Conservation (phyloP, 768 basidiomycete species). For the Collybia mongolica region DNA sequence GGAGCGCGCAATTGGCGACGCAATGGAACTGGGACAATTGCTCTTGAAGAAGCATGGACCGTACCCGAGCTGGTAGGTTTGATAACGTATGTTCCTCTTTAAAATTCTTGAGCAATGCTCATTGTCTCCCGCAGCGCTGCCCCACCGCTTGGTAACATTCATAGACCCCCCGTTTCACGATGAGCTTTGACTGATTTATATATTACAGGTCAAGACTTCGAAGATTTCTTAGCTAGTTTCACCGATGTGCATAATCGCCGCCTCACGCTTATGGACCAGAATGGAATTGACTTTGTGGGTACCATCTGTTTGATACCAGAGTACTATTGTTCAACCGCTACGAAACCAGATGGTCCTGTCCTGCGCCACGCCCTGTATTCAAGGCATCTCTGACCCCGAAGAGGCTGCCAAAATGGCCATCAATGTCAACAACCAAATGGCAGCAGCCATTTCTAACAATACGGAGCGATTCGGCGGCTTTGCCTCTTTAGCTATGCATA, state of each 20-base stretch:
- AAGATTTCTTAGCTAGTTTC: slow-evolving; percentile 29
- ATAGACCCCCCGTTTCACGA: neutral
- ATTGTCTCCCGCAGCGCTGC: slow-evolving; percentile 3
- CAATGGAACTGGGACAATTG: slow-evolving; percentile 34
- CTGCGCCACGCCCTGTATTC: slow-evolving; percentile 35
- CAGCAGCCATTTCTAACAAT: slow-evolving; percentile 34
- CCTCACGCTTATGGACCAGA: slow-evolving; percentile 32
- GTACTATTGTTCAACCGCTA: neutral
- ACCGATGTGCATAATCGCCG: slow-evolving; percentile 39
- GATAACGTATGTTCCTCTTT: slow-evolving; percentile 17
- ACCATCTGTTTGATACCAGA: neutral
- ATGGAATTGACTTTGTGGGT: slow-evolving; percentile 35
- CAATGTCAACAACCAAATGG: slow-evolving; percentile 34
- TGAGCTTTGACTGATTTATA: too few species aligned
- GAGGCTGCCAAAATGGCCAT: slow-evolving; percentile 31
- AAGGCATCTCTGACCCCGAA: slow-evolving; percentile 33
- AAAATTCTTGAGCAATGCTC: neutral
- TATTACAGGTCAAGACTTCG: slow-evolving; percentile 31
- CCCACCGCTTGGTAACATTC: slow-evolving; percentile 18
- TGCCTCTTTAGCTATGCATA: slow-evolving; percentile 42
- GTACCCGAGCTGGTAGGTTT: slow-evolving; percentile 28
- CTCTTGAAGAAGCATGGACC: slow-evolving; percentile 40
- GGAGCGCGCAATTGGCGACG: slow-evolving; percentile 24
- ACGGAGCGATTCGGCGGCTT: slow-evolving; percentile 40
- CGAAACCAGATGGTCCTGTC: slow-evolving; percentile 36